Evolutionary conservation across 1,284 basidiomycete species (phyloP).

Genomic region (Vanrija sp.): DNA sequence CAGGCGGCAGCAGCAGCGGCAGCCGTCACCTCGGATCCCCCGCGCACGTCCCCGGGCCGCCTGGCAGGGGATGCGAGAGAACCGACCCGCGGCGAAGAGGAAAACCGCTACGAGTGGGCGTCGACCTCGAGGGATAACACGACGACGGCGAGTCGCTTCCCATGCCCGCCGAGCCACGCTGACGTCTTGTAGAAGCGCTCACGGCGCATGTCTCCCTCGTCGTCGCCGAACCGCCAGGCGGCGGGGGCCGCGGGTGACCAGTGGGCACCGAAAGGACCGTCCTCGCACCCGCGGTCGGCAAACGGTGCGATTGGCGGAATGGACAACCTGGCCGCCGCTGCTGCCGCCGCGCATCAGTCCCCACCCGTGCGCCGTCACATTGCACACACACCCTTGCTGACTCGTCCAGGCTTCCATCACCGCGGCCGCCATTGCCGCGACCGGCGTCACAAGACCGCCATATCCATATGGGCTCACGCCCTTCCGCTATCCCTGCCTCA

Average conservation of each 20-base stretch:
- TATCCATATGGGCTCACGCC: conserved; percentile 38
- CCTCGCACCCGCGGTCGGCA: conserved; percentile 4
- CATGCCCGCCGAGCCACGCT: not conserved
- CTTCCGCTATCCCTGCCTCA: conserved; percentile 33
- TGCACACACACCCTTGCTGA: not conserved
- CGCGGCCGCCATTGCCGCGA: not conserved
- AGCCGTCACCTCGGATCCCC: not conserved
- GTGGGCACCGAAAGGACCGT: not conserved
- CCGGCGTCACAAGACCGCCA: conserved; percentile 1
- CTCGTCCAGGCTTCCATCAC: too few relatives aligned
- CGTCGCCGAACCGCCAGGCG: not conserved
- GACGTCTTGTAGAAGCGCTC: conserved; percentile 12
- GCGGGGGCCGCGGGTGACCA: too few relatives aligned
- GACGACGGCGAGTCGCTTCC: not conserved
- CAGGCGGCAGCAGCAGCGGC: not conserved
- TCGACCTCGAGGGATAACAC: not conserved
- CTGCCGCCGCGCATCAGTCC: conserved; percentile 13
- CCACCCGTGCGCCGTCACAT: conserved; percentile 7
- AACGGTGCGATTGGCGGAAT: conserved; percentile 12
- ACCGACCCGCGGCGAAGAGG: conserved; percentile 34
- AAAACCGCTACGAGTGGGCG: conserved; percentile 28
- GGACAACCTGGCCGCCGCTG: conserved; percentile 22
- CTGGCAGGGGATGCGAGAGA: conserved; percentile 8
- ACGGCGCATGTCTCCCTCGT: conserved; percentile 9
- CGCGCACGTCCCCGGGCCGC: not conserved